Evolutionary conservation across 1,139 yeast species (phyloP).

Genomic region (Schizosaccharomyces versatilis): DNA sequence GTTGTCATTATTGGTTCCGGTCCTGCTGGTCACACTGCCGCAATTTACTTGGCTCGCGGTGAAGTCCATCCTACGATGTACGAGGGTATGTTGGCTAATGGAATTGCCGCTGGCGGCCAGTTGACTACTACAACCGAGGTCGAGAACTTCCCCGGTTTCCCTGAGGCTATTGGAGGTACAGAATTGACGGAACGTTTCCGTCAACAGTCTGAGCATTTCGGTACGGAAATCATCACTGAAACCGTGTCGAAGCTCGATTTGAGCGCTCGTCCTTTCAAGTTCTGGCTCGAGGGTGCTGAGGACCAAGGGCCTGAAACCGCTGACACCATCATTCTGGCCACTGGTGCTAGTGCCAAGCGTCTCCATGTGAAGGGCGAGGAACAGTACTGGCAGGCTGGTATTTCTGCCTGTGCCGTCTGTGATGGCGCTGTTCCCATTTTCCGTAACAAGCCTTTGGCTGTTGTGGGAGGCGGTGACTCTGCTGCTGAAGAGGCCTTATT

Average conservation of each 20-base stretch:
- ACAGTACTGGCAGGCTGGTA: conserved; percentile 94
- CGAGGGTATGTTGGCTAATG: conserved; percentile 94
- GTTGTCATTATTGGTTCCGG: conserved; percentile 32
- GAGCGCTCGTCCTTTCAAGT: conserved; percentile 69
- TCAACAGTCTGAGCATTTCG: conserved; percentile 64
- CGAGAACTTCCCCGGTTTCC: conserved; percentile 97
- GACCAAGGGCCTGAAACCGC: conserved; percentile 32
- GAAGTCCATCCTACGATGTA: conserved; percentile 81
- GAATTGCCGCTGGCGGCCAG: conserved; percentile 97
- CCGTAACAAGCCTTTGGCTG: conserved; percentile 92
- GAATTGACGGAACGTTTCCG: conserved; percentile 86
- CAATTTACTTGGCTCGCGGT: conserved; percentile 87
- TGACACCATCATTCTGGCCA: conserved; percentile 78
- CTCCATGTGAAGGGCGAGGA: conserved; percentile 89
- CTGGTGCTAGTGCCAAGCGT: conserved; percentile 96
- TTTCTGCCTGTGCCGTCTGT: conserved; percentile 97
- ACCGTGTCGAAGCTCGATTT: conserved; percentile 82
- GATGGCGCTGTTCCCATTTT: conserved; percentile 98
- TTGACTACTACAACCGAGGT: conserved; percentile 88
- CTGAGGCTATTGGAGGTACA: conserved; percentile 74
- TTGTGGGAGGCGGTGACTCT: conserved; percentile 95
- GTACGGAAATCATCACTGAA: conserved; percentile 84
- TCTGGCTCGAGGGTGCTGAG: conserved; percentile 79
- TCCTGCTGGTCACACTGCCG: conserved; percentile 98
- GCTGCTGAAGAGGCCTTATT: conserved; percentile 97